Evolutionary conservation across 2,329 filamentous ascomycete genomes (phyloP).

Genomic region (Aspergillus fischeri): DNA sequence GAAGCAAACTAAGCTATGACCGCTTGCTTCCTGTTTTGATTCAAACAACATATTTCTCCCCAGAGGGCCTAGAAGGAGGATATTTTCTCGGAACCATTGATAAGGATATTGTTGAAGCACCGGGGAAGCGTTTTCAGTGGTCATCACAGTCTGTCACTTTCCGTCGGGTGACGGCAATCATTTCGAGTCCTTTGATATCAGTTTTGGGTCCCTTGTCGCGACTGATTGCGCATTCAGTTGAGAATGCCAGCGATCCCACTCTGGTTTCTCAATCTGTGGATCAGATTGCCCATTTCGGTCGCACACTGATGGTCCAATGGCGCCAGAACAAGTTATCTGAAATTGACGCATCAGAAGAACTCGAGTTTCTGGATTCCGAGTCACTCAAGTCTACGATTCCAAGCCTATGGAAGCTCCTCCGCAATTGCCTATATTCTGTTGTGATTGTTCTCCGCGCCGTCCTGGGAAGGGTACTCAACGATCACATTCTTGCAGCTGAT

Average conservation of each 20-base stretch:
- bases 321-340: constrained; percentile 67
- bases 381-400: constrained; percentile 65
- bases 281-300: constrained; percentile 63
- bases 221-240: constrained; percentile 59
- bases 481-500: constrained; percentile 52
- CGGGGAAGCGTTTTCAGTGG: constrained; percentile 62
- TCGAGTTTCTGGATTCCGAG: constrained; percentile 58
- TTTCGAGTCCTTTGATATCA: constrained; percentile 55
- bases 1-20: constrained; percentile 61
- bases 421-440: constrained; percentile 69
- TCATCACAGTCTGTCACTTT: constrained; percentile 54
- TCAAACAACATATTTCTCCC: constrained; percentile 63
- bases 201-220: constrained; percentile 61
- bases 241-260: constrained; percentile 49
- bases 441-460: constrained; percentile 72
- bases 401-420: constrained; percentile 69
- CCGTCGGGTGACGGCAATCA: constrained; percentile 52
- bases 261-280: constrained; percentile 48
- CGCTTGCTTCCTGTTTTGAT: constrained; percentile 66
- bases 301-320: constrained; percentile 68
- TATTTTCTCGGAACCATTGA: constrained; percentile 70
- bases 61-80: constrained; percentile 70
- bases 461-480: constrained; percentile 61
- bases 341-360: constrained; percentile 66
- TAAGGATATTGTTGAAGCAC: constrained; percentile 58